These are phyloP conservation scores for Amylocystis lapponica DNA, from an alignment of 768 basidiomycete genomes.

Conservation along the genomic window DNA sequence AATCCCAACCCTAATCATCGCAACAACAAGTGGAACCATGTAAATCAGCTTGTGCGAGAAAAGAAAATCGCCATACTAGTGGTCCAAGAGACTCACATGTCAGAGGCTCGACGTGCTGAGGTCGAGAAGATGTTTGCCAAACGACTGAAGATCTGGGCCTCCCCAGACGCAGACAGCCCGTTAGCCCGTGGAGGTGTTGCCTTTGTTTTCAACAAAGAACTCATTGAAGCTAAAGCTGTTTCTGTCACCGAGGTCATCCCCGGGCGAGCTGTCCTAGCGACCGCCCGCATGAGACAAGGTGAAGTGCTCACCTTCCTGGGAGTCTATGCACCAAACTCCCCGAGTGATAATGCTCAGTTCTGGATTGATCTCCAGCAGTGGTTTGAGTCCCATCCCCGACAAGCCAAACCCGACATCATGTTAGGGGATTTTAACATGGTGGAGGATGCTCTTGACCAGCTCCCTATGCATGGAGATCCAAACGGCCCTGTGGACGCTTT, in stretches of 20 bases:
- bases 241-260: background rate
- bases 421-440: conserved; percentile 39
- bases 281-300: conserved; percentile 1
- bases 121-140: background rate
- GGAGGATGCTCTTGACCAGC: conserved; percentile 31
- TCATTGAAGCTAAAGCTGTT: background rate
- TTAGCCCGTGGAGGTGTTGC: background rate
- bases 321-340: conserved; percentile 32
- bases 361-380: conserved; percentile 18
- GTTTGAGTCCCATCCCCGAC: background rate
- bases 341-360: conserved; percentile 23
- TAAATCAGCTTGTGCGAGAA: conserved; percentile 9
- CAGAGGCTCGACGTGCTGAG: background rate
- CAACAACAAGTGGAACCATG: conserved; percentile 8
- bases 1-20: background rate
- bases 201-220: background rate
- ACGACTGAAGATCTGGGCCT: background rate
- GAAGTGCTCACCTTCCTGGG: conserved; percentile 21
- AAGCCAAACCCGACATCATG: conserved; percentile 33
- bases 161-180: background rate
- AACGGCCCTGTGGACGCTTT: background rate
- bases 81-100: conserved; percentile 12
- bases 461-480: conserved; percentile 23
- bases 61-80: conserved; percentile 9
- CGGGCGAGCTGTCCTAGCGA: conserved; percentile 3